Base-by-base conservation (phyloP, 2,329 filamentous ascomycete species). In the Sclerotiophoma versabilis region DNA sequence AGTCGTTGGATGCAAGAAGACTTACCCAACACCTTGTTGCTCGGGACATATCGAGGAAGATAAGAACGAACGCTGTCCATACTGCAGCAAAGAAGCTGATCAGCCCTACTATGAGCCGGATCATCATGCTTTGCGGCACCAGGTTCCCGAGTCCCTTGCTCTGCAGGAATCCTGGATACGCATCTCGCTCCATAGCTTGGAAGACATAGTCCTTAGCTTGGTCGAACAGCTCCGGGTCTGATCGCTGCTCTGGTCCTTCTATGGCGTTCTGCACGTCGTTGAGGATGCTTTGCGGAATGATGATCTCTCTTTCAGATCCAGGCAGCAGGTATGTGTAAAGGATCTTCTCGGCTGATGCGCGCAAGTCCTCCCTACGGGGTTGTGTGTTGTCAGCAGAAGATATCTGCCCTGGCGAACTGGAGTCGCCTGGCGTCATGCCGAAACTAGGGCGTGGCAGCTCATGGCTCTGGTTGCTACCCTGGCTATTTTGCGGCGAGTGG, bases 141-240 rank as follows among this genome's bases (percentile, higher is more conserved):
- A 99, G 83, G 70, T 99, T 99, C 56, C 96, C 96, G 20, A 99
- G 82, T 2, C 95, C 95, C 79, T 98, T 98, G 78, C 92, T 91
- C 71, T 93, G 86, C 54, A 99, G 82, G 77, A 99, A 99, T 1
- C 93, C 93, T 0, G 96, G 95, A 73, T 96, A 99, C n/a, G 96
- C 95, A 78, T 99, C 95, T 50, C 96, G 87, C 78, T 99, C 96
- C 95, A 99, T 99, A 27, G 96, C 96, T 77, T 99, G 96, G 76
- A 98, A 99, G 59, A 98, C 95, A 74, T 98, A 99, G 79, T 99
- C 95, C 80, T 99, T 99, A 49, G 95, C 95, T 17, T 91, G 87
- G 73, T 98, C 95, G 68, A 99, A 99, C 11, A 99, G 90, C 75
- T 99, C 95, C 0, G 95, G 95, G 72, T 99, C 95, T 68, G 98